Evolutionary conservation across 2,329 filamentous ascomycete species (phyloP).

Genomic region (Drechslerella coelobrocha): DNA sequence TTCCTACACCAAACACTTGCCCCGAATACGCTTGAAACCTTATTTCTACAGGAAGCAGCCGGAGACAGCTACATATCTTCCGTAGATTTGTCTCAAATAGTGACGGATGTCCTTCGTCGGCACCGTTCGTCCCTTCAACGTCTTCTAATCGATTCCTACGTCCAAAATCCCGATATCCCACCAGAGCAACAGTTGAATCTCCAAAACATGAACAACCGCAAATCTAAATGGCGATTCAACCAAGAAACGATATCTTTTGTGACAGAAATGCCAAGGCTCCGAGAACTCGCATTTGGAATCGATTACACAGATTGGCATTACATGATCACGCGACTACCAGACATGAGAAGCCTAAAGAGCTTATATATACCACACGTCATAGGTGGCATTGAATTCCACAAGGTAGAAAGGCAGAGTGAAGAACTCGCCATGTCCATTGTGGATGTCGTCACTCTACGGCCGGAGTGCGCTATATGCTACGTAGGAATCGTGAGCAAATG

Average conservation of each 20-base stretch:
- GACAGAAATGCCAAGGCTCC: constrained; percentile 75
- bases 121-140: constrained; percentile 75
- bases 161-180: constrained; percentile 38
- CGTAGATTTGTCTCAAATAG: constrained; percentile 74
- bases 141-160: constrained; percentile 65
- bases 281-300: constrained; percentile 74
- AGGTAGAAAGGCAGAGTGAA: constrained; percentile 66
- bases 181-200: constrained; percentile 56
- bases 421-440: constrained; percentile 79
- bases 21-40: constrained; percentile 78
- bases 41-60: constrained; percentile 75
- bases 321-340: constrained; percentile 76
- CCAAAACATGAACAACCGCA: constrained; percentile 61
- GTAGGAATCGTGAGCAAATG: constrained; percentile 78
- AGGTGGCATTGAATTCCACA: constrained; percentile 63
- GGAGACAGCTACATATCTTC: constrained; percentile 61
- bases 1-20: constrained; percentile 80
- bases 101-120: constrained; percentile 72
- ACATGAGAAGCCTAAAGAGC: constrained; percentile 72
- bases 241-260: constrained; percentile 74
- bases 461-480: constrained; percentile 78
- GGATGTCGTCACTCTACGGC: constrained; percentile 77
- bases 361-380: constrained; percentile 72
- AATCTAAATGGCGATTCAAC: constrained; percentile 74
- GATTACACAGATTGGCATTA: constrained; percentile 82